These are phyloP conservation scores for Irpex lacteus DNA, from an alignment of 1,284 basidiomycete species.

Conservation along the genomic window DNA sequence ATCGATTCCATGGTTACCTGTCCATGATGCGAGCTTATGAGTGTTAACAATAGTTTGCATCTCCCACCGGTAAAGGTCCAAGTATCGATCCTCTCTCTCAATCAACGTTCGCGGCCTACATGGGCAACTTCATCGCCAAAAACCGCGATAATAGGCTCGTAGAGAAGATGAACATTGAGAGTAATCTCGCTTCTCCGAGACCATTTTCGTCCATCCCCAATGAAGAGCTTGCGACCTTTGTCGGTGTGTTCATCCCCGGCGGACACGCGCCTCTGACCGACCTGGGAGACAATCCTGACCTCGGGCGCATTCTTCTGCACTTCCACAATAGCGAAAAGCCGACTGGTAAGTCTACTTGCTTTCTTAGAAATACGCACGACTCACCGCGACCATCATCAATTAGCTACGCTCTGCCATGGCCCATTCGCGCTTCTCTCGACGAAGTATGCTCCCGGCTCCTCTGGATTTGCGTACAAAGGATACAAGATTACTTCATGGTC, in stretches of 20 bases:
- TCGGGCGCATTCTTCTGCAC: constrained; percentile 25
- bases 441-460: constrained; percentile 21
- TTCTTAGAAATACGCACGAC: background rate
- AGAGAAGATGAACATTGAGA: constrained; percentile 19
- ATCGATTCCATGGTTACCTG: no score
- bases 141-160: constrained; percentile 22
- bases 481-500: constrained; percentile 29
- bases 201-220: constrained; percentile 24
- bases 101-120: constrained; percentile 21
- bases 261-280: constrained; percentile 26
- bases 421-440: constrained; percentile 28
- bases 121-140: constrained; percentile 24
- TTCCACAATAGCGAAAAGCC: constrained; percentile 25
- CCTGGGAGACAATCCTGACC: constrained; percentile 25
- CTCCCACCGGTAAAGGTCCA: constrained; percentile 19
- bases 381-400: background rate
- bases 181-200: constrained; percentile 21
- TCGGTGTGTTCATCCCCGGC: constrained; percentile 28
- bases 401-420: constrained; percentile 26
- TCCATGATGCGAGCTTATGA: no score
- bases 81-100: constrained; percentile 23
- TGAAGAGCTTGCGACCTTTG: constrained; percentile 22
- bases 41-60: constrained; percentile 19
- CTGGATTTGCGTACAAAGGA: constrained; percentile 28
- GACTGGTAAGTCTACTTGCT: constrained; percentile 17